A percentile compares a stretch with the other conserved stretches of the same genome.
These are phyloP conservation scores for Aspergillus carlsbadensis DNA, from an alignment of 495 filamentous ascomycete species.

Conservation along the genomic window DNA sequence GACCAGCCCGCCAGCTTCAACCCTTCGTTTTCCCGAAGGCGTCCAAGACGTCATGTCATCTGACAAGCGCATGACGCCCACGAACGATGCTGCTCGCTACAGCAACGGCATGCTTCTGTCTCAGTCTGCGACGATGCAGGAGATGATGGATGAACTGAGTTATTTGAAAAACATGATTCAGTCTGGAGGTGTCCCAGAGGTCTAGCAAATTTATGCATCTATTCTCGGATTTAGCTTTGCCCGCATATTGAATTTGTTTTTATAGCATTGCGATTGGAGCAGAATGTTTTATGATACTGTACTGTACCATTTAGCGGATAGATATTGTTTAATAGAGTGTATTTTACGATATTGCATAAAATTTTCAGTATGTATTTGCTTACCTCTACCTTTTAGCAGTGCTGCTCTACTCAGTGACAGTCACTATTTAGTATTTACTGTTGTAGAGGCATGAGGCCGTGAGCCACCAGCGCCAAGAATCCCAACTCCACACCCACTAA, in stretches of 20 bases:
- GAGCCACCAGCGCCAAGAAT: conserved; percentile 35
- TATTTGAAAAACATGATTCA: conserved; percentile 54
- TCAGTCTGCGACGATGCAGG: conserved; percentile 42
- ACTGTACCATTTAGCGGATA: not conserved
- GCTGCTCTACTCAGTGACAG: no score
- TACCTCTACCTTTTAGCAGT: no score
- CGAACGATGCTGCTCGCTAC: conserved; percentile 15
- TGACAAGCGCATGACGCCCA: conserved; percentile 9
- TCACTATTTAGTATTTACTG: no score
- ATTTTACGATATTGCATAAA: not conserved
- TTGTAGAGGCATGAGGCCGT: not conserved
- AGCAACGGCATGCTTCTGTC: conserved; percentile 26
- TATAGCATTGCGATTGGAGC: conserved; percentile 3
- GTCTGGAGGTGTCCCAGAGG: conserved; percentile 25
- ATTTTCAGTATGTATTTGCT: no score
- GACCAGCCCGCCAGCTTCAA: conserved; percentile 25
- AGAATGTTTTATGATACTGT: not conserved
- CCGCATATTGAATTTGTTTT: not conserved
- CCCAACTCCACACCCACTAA: conserved; percentile 21
- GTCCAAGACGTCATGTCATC: conserved; percentile 2
- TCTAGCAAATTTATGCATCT: conserved; percentile 1
- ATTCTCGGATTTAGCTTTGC: not conserved
- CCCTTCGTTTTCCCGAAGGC: conserved; percentile 26
- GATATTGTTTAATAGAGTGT: not conserved
- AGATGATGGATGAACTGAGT: conserved; percentile 52